phyloP scores from a whole-genome alignment of 2,329 filamentous ascomycete genomes.

The Thermomyces lanuginosus region DNA sequence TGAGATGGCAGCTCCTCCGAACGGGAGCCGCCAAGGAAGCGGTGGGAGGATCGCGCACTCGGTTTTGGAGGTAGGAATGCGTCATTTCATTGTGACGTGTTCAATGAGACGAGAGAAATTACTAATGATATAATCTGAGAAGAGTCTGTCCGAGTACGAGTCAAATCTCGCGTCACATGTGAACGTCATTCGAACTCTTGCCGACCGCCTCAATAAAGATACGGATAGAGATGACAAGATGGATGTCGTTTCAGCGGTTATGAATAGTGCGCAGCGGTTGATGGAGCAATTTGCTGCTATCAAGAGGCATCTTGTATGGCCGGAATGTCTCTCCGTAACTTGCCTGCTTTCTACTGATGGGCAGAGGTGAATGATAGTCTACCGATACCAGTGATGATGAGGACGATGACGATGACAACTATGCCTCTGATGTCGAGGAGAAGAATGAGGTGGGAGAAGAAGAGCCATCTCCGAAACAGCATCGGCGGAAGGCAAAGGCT shows the following conservation, averaged over 20 bases:
- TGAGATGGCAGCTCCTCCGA: no score
- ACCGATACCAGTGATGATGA: no score
- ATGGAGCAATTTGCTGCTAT: constrained; percentile 21
- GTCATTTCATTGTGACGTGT: background rate
- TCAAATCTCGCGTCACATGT: constrained; percentile 23
- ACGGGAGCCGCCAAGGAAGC: no score
- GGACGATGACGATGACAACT: no score
- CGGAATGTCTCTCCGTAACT: background rate
- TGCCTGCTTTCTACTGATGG: background rate
- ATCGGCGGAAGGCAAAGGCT: no score
- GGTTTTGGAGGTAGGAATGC: no score
- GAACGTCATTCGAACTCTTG: no score
- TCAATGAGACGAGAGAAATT: background rate
- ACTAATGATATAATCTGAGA: background rate
- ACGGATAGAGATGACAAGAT: constrained; percentile 13
- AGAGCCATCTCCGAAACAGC: no score
- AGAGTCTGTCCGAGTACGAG: constrained; percentile 9
- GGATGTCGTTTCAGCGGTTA: constrained; percentile 19
- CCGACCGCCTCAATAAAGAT: constrained; percentile 19
- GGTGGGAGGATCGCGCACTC: no score
- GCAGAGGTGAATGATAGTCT: no score
- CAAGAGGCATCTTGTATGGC: constrained; percentile 20
- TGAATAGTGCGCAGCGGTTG: constrained; percentile 24
- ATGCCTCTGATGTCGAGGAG: no score
- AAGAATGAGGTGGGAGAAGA: no score